Conservation (phyloP, 495 filamentous ascomycete genomes). For the Barbatosphaeria neglecta region DNA sequence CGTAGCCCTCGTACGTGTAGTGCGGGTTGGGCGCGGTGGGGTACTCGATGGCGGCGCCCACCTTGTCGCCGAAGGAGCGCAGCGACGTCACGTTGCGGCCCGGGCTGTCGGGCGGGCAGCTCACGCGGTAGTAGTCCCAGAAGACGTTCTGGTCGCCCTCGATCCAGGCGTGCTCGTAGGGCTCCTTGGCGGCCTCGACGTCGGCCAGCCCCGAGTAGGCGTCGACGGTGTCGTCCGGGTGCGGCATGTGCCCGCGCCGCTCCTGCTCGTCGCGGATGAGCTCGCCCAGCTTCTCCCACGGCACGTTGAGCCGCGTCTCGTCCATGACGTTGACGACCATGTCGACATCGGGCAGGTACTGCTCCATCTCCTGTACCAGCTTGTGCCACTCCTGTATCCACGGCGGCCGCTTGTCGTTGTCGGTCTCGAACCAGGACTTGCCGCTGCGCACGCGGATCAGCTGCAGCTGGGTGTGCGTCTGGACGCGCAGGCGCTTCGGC, state of each 20-base stretch:
- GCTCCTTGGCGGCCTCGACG: constrained; percentile 16
- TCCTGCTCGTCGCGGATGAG: constrained; percentile 36
- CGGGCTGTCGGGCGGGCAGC: constrained; percentile 45
- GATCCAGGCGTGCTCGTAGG: constrained; percentile 16
- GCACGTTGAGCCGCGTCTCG: constrained; percentile 48
- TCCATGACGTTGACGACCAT: constrained; percentile 54
- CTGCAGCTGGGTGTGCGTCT: constrained; percentile 29
- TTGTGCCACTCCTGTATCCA: constrained; percentile 41
- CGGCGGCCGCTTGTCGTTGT: constrained; percentile 23
- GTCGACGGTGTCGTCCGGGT: constrained; percentile 12
- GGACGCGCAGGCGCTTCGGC: constrained; percentile 36
- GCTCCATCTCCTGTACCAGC: constrained; percentile 38
- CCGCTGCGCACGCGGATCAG: constrained; percentile 41
- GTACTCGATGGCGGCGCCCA: constrained; percentile 18
- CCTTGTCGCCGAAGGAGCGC: constrained; percentile 11
- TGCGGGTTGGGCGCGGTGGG: constrained; percentile 11
- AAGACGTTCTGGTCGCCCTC: constrained; percentile 8
- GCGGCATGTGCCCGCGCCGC: constrained; percentile 22
- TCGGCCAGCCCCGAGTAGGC: constrained; percentile 15
- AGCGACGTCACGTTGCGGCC: constrained; percentile 35
- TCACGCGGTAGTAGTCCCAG: constrained; percentile 29
- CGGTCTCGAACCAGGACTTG: constrained; percentile 31
- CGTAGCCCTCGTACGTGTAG: constrained; percentile 39
- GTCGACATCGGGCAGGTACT: constrained; percentile 52
- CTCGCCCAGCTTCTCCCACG: constrained; percentile 46